Base-by-base conservation (phyloP, 169 alveolate species). In the Plasmodium fragile region DNA sequence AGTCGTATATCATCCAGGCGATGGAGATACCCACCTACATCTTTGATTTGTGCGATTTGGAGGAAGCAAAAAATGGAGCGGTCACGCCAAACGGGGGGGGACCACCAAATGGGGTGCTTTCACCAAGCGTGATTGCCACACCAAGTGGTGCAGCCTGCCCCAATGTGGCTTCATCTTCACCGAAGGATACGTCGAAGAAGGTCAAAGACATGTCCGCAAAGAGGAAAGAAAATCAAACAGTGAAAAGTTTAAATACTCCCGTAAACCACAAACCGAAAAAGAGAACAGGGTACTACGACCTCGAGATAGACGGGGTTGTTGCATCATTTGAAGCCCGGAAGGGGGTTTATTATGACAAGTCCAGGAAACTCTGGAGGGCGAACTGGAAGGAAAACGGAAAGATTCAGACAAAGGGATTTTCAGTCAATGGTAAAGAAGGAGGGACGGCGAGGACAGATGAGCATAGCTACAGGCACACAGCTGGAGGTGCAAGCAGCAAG, bases 361-460 rank as follows among this genome's bases (percentile, higher is more conserved):
- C 92, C 13, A 81, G 94, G 43, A 90, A 81, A 41, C 32, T 90
- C 13, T 90, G 94, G 94, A 81, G 94, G 81, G 94, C 94, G 36
- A 81, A 90, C 25, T 90, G 94, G 94, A 90, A 90, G 84, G 92
- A 90, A 72, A 82, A 90, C 79, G 94, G 94, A 16, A 90, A 82
- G 45, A 82, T 90, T 71, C 91, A 81, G 39, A 90, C 94, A 4
- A 90, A 90, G 78, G 94, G 94, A 16, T 90, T 90, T 75, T 81
- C 92, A 49, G 92, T 90, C n/a, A 82, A 81, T n/a, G 94, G 94
- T 90, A 70, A 90, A n/a, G 52, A 70, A 25, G 39, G 53, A 78
- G 55, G 53, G 10, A 11, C 53, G 34, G 3, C 22, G 11, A 49
- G 32, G 13, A 75, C 13, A 59, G 73, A 59, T 5, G 73, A 59